Evolutionary conservation across 2,329 filamentous ascomycete species (phyloP), one percentile per base, ranked within the genome.

Genomic region (Huntiella decipiens): DNA sequence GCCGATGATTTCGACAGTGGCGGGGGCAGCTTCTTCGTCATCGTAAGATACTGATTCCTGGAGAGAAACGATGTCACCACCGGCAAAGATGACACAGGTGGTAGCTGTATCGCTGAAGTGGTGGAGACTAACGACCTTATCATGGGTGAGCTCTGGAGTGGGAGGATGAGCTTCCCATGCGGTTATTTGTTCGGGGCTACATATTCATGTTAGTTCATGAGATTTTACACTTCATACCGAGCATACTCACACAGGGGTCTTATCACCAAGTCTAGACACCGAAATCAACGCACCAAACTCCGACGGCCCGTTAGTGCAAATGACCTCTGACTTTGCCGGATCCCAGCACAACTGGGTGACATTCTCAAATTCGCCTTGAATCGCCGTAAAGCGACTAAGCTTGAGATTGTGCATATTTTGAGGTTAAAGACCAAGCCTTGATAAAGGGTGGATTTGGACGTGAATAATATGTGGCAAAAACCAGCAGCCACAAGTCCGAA

Each of bases 141-240:
- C 91, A 56, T 76, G 75, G 44, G 67, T 60, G 52, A 93, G 64
- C 55, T 86, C 77, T 50, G 85, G 83, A 50, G 76, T 74, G 45
- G 85, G 82, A 56, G 78, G 85, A 46, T 79, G 80, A 13, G 84
- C 82, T 64, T 94, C 83, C 91, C 91, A 98, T 35, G 81, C 82
- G 48, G 86, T 80, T 55, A 96, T 76, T 40, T 53, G 38, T 5
- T 46, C 39, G 34, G 31, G n/a, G 4, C 48, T 50, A 16, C 5
- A 39, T 39, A 16, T 19, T 17, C 12, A 22, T 10, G 12, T 28
- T 10, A 28, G 22, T 28, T 28, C 22, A 28, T 28, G 22, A 28
- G 6, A 28, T 28, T 28, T 28, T 28, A 28, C 22, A 28, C 22
- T 28, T 28, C 22, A 28, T 28, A 28, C 22, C 6, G 8, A 28